A percentile compares a stretch with the other conserved stretches of the same genome.
Conservation (phyloP, 78 protist species). For the Dictyostelium firmibasis region DNA sequence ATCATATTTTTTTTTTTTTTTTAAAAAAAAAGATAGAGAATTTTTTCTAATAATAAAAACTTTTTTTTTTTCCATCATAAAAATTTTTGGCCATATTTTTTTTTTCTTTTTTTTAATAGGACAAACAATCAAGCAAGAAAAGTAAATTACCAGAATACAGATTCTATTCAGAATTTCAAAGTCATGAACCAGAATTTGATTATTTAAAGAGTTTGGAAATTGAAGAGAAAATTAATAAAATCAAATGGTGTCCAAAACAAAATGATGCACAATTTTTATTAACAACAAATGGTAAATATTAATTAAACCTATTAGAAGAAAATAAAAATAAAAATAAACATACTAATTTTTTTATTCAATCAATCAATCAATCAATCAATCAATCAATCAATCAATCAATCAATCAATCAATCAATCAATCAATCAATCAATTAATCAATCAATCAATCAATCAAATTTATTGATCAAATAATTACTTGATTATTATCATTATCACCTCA, state of each 20-base stretch:
- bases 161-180: conserved; percentile 97
- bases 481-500: not conserved
- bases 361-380: conserved; percentile 1
- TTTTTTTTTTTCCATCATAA: too few species aligned
- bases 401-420: too few species aligned
- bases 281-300: conserved; percentile 90
- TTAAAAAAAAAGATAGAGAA: too few species aligned
- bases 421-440: too few species aligned
- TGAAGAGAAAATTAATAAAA: conserved; percentile 98
- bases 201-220: conserved; percentile 97
- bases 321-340: not conserved
- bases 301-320: not conserved
- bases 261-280: conserved; percentile 88
- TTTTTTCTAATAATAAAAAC: too few species aligned
- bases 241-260: conserved; percentile 88
- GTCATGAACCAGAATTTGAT: conserved; percentile 99
- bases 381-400: not conserved
- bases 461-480: not conserved
- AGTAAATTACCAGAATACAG: conserved; percentile 88
- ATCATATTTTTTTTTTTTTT: too few species aligned
- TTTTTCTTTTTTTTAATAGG: not conserved
- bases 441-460: too few species aligned
- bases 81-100: too few species aligned
- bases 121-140: conserved; percentile 49
- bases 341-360: not conserved